These are phyloP conservation scores for Cercophora samala DNA, from an alignment of 495 filamentous ascomycete species.

Conservation along the genomic window DNA sequence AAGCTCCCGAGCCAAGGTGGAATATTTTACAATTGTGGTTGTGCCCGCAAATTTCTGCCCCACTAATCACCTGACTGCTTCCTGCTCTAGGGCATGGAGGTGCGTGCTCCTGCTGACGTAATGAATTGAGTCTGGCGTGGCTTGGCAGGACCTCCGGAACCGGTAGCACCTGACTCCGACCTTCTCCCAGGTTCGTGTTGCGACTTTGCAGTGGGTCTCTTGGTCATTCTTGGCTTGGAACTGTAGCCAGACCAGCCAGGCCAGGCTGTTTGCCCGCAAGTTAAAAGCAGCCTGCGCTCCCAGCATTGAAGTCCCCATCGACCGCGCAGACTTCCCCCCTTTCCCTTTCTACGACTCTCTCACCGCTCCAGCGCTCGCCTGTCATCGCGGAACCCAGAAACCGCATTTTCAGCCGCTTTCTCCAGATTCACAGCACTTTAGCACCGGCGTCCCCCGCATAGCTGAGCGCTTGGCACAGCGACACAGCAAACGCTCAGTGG, in stretches of 20 bases:
- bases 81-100: conserved; percentile 29
- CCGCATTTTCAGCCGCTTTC: neutral
- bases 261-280: conserved; percentile 11
- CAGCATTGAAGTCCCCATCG: conserved; percentile 17
- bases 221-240: conserved; percentile 1
- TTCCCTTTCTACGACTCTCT: conserved; percentile 1
- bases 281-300: conserved; percentile 20
- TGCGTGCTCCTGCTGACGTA: conserved; percentile 20
- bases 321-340: conserved; percentile 26
- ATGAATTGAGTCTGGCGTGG: neutral
- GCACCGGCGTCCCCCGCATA: neutral
- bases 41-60: conserved; percentile 29
- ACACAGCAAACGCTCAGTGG: conserved; percentile 1
- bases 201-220: conserved; percentile 13
- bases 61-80: conserved; percentile 31
- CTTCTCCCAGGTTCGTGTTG: conserved; percentile 5
- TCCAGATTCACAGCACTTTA: neutral
- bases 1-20: conserved; percentile 19
- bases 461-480: neutral
- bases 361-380: neutral
- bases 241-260: neutral
- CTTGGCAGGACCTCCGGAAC: conserved; percentile 9
- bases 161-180: conserved; percentile 13
- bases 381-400: neutral
- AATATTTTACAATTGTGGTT: conserved; percentile 35